Conservation (phyloP, 805 yeast genomes). For the Priceomyces medius region DNA sequence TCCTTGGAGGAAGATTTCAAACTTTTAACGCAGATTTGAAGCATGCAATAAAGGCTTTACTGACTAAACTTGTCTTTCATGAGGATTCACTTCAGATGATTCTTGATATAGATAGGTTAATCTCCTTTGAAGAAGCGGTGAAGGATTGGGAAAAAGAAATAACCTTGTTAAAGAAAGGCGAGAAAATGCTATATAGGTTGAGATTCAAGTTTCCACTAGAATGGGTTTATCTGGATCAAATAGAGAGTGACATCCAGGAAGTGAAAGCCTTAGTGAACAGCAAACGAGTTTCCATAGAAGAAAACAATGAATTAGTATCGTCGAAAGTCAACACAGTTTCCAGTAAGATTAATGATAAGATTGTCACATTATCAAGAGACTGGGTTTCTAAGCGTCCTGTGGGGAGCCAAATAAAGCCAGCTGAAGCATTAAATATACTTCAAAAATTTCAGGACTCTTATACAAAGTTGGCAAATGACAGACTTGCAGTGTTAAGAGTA, state of each 20-base stretch:
- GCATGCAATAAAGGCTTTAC: constrained; percentile 26
- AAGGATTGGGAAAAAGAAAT: constrained; percentile 16
- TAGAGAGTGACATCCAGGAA: constrained; percentile 48
- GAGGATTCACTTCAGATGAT: constrained; percentile 37
- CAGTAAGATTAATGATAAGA: constrained; percentile 29
- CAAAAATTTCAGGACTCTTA: constrained; percentile 21
- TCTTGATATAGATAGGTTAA: constrained; percentile 31
- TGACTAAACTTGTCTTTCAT: constrained; percentile 37
- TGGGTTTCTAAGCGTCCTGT: constrained; percentile 55
- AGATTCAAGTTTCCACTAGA: constrained; percentile 48
- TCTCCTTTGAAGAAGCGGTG: constrained; percentile 8
- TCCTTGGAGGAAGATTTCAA: constrained; percentile 30
- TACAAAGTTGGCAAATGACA: constrained; percentile 1
- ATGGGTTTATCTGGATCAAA: constrained; percentile 65
- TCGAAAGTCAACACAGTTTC: constrained; percentile 44
- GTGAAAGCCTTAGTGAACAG: constrained; percentile 36
- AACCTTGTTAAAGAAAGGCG: constrained; percentile 22
- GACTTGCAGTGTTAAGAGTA: constrained; percentile 26
- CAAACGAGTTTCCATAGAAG: constrained; percentile 38
- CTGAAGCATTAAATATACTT: constrained; percentile 42
- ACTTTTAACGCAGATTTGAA: constrained; percentile 29
- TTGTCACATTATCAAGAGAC: constrained; percentile 27
- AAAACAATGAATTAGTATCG: constrained; percentile 41
- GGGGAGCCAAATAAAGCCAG: constrained; percentile 41
- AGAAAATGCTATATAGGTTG: constrained; percentile 39